phyloP scores from a whole-genome alignment of 169 alveolate genomes.

The Plasmodium gonderi region DNA sequence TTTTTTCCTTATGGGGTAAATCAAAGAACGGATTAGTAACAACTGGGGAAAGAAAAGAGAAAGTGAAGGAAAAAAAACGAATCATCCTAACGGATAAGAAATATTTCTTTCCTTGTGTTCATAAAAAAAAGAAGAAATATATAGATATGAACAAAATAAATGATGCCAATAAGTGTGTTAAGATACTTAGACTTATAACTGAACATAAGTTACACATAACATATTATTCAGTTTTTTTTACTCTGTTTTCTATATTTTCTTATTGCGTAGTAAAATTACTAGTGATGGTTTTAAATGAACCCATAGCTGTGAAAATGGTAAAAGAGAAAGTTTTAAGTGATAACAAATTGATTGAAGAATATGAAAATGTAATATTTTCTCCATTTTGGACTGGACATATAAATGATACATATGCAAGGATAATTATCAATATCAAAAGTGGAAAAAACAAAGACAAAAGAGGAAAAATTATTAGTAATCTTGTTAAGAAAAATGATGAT shows the following conservation, averaged over 20 bases:
- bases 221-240: slow-evolving; percentile 11
- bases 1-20: neutral
- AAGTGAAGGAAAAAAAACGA: neutral
- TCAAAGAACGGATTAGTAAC: neutral
- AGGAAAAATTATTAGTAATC: slow-evolving; percentile 44
- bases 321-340: slow-evolving; percentile 54
- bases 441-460: slow-evolving; percentile 7
- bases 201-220: slow-evolving; percentile 21
- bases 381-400: slow-evolving; percentile 50
- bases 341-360: slow-evolving; percentile 32
- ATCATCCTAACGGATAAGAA: neutral
- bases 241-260: slow-evolving; percentile 25
- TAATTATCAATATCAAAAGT: slow-evolving; percentile 36
- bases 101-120: neutral
- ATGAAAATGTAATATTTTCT: slow-evolving; percentile 29
- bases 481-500: slow-evolving; percentile 32
- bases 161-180: neutral
- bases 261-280: slow-evolving; percentile 24
- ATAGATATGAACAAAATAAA: neutral
- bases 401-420: slow-evolving; percentile 28
- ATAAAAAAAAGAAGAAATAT: neutral
- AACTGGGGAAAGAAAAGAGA: neutral
- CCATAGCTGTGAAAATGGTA: slow-evolving; percentile 17
- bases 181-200: neutral
- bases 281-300: slow-evolving; percentile 43